phyloP scores from a whole-genome alignment of 1,284 basidiomycete genomes.

The Fomes fomentarius region DNA sequence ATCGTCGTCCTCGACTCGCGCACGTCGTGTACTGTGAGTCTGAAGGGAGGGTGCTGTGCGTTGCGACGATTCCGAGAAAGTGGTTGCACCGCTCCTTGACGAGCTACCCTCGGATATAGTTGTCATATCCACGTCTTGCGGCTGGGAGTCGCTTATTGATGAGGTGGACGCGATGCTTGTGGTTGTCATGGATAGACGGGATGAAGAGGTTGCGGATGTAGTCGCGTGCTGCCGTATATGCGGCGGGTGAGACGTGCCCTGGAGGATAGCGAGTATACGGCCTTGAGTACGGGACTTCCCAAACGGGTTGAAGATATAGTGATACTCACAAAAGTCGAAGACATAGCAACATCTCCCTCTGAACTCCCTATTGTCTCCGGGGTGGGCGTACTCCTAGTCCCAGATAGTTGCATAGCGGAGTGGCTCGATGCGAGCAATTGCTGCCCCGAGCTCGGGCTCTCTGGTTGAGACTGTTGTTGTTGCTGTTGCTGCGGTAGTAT shows the following conservation, averaged over 20 bases:
- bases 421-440: neutral
- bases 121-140: slow-evolving; percentile 20
- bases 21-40: slow-evolving; percentile 23
- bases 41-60: neutral
- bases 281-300: too few relatives aligned
- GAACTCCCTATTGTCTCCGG: neutral
- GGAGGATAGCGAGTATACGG: too few relatives aligned
- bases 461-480: slow-evolving; percentile 2
- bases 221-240: too few relatives aligned
- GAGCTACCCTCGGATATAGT: neutral
- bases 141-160: neutral
- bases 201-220: neutral
- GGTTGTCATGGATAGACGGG: too few relatives aligned
- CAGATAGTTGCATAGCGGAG: neutral
- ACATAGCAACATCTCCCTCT: neutral
- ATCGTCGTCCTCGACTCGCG: slow-evolving; percentile 33
- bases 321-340: neutral
- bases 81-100: neutral
- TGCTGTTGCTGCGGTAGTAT: slow-evolving; percentile 13
- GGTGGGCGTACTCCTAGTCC: neutral
- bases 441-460: neutral
- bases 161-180: too few relatives aligned
- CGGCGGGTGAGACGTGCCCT: too few relatives aligned
- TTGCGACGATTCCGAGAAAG: neutral
- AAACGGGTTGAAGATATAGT: too few relatives aligned